A percentile compares a stretch with the other conserved stretches of the same genome.
phyloP scores from a whole-genome alignment of 805 yeast genomes.

The Ogataea populi-albae region DNA sequence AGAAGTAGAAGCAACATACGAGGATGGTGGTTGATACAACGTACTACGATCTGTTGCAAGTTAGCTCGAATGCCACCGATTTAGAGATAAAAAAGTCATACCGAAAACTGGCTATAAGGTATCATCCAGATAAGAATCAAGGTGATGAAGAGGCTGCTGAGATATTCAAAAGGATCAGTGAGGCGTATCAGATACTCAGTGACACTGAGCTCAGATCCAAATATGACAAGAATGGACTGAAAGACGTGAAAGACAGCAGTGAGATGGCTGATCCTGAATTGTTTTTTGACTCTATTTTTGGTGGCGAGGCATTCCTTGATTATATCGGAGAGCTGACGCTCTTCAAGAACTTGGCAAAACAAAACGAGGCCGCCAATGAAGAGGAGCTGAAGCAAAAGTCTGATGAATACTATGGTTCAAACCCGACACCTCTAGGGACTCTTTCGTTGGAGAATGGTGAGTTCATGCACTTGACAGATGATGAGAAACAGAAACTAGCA shows the following conservation, averaged over 20 bases:
- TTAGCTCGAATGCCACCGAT: slow-evolving; percentile 65
- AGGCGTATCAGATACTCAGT: slow-evolving; percentile 77
- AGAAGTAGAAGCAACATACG: background rate
- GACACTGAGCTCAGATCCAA: slow-evolving; percentile 64
- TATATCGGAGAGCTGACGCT: slow-evolving; percentile 78
- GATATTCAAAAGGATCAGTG: slow-evolving; percentile 73
- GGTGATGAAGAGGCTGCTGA: slow-evolving; percentile 86
- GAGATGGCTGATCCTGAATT: slow-evolving; percentile 82
- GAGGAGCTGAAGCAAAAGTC: slow-evolving; percentile 35
- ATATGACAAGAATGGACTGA: slow-evolving; percentile 77
- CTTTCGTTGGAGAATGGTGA: slow-evolving; percentile 28
- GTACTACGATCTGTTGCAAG: slow-evolving; percentile 80
- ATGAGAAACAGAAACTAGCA: slow-evolving; percentile 29
- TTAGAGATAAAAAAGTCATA: slow-evolving; percentile 91
- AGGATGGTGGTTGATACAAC: slow-evolving; percentile 79
- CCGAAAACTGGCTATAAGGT: slow-evolving; percentile 80
- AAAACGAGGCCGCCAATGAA: slow-evolving; percentile 44
- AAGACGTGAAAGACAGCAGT: slow-evolving; percentile 48
- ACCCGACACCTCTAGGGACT: slow-evolving; percentile 30
- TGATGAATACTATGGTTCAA: slow-evolving; percentile 48
- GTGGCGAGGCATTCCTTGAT: slow-evolving; percentile 74
- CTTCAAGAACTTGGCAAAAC: slow-evolving; percentile 59
- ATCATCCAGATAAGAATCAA: slow-evolving; percentile 97
- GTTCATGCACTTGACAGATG: slow-evolving; percentile 20
- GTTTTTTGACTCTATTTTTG: slow-evolving; percentile 78